Evolutionary conservation across 2,329 filamentous ascomycete species (phyloP).

Genomic region (Trichoderma sp.): DNA sequence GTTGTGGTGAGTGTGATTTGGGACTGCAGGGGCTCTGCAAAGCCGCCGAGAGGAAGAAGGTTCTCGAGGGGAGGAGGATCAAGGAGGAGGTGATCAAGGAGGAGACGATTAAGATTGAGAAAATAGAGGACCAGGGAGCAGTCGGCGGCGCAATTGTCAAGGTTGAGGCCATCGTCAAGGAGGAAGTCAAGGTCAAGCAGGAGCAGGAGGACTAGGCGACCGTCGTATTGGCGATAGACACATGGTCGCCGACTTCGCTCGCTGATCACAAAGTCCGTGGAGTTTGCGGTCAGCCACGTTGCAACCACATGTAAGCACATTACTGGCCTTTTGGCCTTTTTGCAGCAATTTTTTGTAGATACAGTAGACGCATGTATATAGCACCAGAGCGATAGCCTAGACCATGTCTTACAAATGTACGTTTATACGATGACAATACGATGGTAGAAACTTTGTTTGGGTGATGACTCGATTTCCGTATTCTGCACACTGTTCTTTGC

Average conservation of each 20-base stretch:
- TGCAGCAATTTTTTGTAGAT: background rate
- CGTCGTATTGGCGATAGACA: background rate
- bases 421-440: background rate
- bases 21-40: slow-evolving; percentile 74
- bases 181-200: slow-evolving; percentile 16
- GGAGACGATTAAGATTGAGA: slow-evolving; percentile 22
- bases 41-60: slow-evolving; percentile 65
- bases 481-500: background rate
- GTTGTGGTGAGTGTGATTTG: slow-evolving; percentile 83
- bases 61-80: slow-evolving; percentile 53
- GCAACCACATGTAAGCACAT: slow-evolving; percentile 12
- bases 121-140: background rate
- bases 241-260: background rate
- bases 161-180: slow-evolving; percentile 27
- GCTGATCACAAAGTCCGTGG: background rate
- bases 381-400: background rate
- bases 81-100: slow-evolving; percentile 30
- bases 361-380: background rate
- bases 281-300: slow-evolving; percentile 12
- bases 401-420: background rate
- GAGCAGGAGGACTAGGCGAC: background rate
- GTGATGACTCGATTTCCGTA: background rate
- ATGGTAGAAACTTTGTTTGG: background rate
- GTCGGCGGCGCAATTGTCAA: slow-evolving; percentile 22
- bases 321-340: background rate